These are phyloP conservation scores for Trametes pubescens DNA, from an alignment of 1,284 basidiomycete genomes.

Conservation along the genomic window DNA sequence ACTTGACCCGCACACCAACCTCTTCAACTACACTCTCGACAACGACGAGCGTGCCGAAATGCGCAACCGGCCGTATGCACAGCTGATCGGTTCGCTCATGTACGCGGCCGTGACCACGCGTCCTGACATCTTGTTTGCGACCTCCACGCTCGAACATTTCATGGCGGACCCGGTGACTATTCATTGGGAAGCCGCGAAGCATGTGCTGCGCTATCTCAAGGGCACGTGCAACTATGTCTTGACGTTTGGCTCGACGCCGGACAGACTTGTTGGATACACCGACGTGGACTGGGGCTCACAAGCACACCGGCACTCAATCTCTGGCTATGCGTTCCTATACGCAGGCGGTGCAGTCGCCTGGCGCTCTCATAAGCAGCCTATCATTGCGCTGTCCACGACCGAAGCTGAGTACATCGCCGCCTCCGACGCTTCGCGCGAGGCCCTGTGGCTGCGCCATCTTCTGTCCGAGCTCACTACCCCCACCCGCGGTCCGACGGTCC, in stretches of 20 bases:
- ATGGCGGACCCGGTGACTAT: conserved; percentile 35
- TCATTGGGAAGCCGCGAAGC: conserved; percentile 50
- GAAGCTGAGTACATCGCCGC: too few species aligned
- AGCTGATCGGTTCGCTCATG: conserved; percentile 47
- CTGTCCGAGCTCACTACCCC: too few species aligned
- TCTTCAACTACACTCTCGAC: conserved; percentile 29
- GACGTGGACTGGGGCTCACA: conserved; percentile 46
- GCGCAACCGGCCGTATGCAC: conserved; percentile 9
- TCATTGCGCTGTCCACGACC: too few species aligned
- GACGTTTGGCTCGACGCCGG: conserved; percentile 36
- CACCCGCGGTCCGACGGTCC: too few species aligned
- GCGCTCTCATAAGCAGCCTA: too few species aligned
- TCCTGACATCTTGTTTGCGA: conserved; percentile 50
- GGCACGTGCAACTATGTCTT: conserved; percentile 45
- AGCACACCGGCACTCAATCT: not conserved
- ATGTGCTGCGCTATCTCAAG: conserved; percentile 51
- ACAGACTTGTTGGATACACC: conserved; percentile 45
- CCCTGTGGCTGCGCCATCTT: too few species aligned
- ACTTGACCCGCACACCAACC: conserved; percentile 38
- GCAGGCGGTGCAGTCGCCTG: too few species aligned
- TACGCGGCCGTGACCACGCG: conserved; percentile 49
- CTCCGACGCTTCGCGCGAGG: too few species aligned
- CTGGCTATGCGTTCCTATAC: too few species aligned
- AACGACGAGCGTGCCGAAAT: conserved; percentile 19
- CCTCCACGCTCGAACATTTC: conserved; percentile 46